These are phyloP conservation scores for Colletotrichum euphorbiae DNA, from an alignment of 2,329 filamentous ascomycete species.

Conservation along the genomic window DNA sequence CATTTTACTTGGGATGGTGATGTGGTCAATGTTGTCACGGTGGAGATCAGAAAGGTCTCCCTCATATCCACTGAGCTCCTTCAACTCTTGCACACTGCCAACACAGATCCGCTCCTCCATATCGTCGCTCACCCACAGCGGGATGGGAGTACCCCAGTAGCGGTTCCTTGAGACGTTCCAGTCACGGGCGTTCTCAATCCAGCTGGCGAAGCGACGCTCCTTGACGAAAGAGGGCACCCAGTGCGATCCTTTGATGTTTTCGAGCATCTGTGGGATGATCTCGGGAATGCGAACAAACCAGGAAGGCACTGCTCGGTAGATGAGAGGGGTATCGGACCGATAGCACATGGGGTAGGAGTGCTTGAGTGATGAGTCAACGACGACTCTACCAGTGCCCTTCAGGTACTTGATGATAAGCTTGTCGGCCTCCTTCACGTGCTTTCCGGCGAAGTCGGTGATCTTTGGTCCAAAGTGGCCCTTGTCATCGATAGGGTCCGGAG, in stretches of 20 bases:
- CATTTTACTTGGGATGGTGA: constrained; percentile 91
- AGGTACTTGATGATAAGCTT: constrained; percentile 93
- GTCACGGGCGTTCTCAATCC: constrained; percentile 91
- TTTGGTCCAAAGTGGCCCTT: constrained; percentile 81
- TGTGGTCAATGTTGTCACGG: constrained; percentile 91
- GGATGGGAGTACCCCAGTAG: constrained; percentile 95
- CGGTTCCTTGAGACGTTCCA: constrained; percentile 96
- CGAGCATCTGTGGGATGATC: constrained; percentile 88
- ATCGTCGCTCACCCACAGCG: constrained; percentile 92
- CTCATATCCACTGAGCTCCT: constrained; percentile 85
- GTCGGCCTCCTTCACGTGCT: constrained; percentile 92
- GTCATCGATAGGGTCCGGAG: constrained; percentile 93
- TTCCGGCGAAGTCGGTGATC: constrained; percentile 83
- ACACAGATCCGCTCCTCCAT: constrained; percentile 87
- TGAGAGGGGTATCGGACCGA: constrained; percentile 93
- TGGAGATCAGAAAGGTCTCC: constrained; percentile 89
- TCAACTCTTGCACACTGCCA: constrained; percentile 86
- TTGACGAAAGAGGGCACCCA: constrained; percentile 95
- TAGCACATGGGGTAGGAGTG: constrained; percentile 96
- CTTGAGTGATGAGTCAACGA: constrained; percentile 87
- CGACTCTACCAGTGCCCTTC: constrained; percentile 78
- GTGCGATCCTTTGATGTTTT: constrained; percentile 88
- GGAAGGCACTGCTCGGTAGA: constrained; percentile 90
- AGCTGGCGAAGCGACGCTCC: constrained; percentile 89
- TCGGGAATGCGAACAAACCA: constrained; percentile 94